Evolutionary conservation across 1,284 basidiomycete genomes (phyloP), one percentile per base, ranked within the genome.

Genomic region (Moesziomyces parantarcticus): DNA sequence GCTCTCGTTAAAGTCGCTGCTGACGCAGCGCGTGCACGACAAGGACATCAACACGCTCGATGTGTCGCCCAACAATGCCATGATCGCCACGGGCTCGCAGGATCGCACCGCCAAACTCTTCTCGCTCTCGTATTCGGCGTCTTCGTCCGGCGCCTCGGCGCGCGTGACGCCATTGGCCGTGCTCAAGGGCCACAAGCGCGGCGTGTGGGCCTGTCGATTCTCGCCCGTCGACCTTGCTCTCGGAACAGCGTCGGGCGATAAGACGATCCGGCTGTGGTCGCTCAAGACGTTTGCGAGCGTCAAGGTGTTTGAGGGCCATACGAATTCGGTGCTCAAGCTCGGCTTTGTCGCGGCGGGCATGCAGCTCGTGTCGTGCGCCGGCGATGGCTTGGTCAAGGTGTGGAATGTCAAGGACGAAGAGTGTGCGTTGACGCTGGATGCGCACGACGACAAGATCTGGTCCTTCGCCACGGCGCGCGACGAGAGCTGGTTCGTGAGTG

Each of bases 41-140:
- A 99, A 98, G 86, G 97, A 99, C 85, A 98, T 99, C 86, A 99
- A 99, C 85, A 90, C 94, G 48, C 88, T 99, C 42, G 97, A 98
- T 84, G 87, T 99, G 23, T 88, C 96, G 16, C 94, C 94, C 3
- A 94, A 97, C 83, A 92, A 97, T 84, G 88, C 88, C 58, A 86
- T 96, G 67, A 88, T 99, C 44, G 94, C 91, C 20, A 96, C 95
- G 1, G 97, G 94, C 20, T 97, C 94, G 18, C 97, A 99, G 84
- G 97, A 99, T 84, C 91, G 92, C 64, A 93, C 93, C 9, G 93
- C 92, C 59, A 98, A 97, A 83, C 86, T 99, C 11, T 99, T 92
- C 84, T 88, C 89, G 58, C 89, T 99, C 51, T 87, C 50, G 0
- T 82, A 85, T 1, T 41, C 50, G 26, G 77, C 86, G 20, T 62